Conservation (phyloP, 1,139 yeast species). For the Waltiozyma solani region DNA sequence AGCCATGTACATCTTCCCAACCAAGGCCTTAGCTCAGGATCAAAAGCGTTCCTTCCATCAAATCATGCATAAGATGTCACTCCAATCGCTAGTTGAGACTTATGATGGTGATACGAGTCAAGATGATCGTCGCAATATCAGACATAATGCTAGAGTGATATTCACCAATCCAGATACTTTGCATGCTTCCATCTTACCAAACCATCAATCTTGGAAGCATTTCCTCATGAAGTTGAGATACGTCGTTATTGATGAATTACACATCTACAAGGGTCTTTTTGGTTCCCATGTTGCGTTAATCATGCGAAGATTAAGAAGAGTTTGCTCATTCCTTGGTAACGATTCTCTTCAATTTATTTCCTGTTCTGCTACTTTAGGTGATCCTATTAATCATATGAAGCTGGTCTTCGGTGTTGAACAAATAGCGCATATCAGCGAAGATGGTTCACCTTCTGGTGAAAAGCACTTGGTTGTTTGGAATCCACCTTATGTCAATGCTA, state of each 20-base stretch:
- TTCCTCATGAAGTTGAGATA: conserved; percentile 55
- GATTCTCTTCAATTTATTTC: conserved; percentile 53
- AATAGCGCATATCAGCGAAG: conserved; percentile 49
- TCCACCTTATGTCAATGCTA: conserved; percentile 57
- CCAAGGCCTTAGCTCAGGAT: conserved; percentile 95
- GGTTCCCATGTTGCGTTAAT: conserved; percentile 88
- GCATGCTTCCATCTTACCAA: conserved; percentile 77
- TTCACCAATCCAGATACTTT: conserved; percentile 94
- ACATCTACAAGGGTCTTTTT: conserved; percentile 80
- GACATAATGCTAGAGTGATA: conserved; percentile 62
- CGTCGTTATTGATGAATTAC: conserved; percentile 86
- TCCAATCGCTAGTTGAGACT: conserved; percentile 47
- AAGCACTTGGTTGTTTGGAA: conserved; percentile 76
- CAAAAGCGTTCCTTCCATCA: conserved; percentile 71
- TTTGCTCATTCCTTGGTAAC: conserved; percentile 47
- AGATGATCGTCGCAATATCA: conserved; percentile 38
- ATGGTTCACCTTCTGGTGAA: conserved; percentile 84
- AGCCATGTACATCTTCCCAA: conserved; percentile 85
- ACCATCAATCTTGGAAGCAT: conserved; percentile 59
- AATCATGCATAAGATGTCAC: conserved; percentile 38
- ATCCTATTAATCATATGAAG: conserved; percentile 63
- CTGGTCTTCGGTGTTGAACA: conserved; percentile 55
- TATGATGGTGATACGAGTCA: conserved; percentile 89
- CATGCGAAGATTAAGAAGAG: conserved; percentile 63
- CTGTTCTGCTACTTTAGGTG: conserved; percentile 85